Evolutionary conservation across 106 monocot species (phyloP).

Genomic region (Dioscorea dumetorum): DNA sequence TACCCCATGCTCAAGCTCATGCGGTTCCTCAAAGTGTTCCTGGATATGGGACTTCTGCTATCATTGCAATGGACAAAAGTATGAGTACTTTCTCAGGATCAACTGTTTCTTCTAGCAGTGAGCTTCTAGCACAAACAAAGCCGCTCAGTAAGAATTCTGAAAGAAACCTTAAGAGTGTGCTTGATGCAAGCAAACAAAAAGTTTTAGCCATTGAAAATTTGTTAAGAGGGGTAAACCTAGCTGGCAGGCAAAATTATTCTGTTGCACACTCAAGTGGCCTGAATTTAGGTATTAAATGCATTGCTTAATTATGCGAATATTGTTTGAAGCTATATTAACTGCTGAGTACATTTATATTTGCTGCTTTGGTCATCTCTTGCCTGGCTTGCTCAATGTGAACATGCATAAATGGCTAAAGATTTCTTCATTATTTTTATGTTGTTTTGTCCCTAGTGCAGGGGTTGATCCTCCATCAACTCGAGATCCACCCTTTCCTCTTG

Average conservation of each 20-base stretch:
- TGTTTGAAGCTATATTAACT: no score
- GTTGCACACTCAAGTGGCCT: slow-evolving; percentile 65
- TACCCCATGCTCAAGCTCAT: slow-evolving; percentile 43
- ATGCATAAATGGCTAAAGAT: no score
- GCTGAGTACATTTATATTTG: no score
- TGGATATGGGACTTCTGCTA: slow-evolving; percentile 93
- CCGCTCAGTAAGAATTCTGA: slow-evolving; percentile 49
- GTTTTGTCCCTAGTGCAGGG: slow-evolving; percentile 82
- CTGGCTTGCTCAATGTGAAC: no score
- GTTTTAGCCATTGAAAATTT: slow-evolving; percentile 98
- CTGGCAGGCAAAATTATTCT: slow-evolving; percentile 53
- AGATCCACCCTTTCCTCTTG: slow-evolving; percentile 72
- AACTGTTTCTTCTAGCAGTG: slow-evolving; percentile 41
- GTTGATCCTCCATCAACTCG: slow-evolving; percentile 84
- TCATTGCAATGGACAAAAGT: slow-evolving; percentile 93
- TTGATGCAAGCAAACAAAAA: slow-evolving; percentile 93
- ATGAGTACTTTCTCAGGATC: slow-evolving; percentile 47
- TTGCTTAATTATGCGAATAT: not conserved
- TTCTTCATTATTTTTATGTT: slow-evolving; percentile 1
- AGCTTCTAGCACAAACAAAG: slow-evolving; percentile 52
- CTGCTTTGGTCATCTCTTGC: no score
- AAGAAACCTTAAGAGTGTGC: slow-evolving; percentile 84
- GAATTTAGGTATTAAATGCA: slow-evolving; percentile 79
- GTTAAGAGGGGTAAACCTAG: slow-evolving; percentile 70
- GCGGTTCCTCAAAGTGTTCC: slow-evolving; percentile 18